Evolutionary conservation across 1,284 basidiomycete genomes (phyloP), one percentile per base, ranked within the genome.

Genomic region (Testicularia cyperi): DNA sequence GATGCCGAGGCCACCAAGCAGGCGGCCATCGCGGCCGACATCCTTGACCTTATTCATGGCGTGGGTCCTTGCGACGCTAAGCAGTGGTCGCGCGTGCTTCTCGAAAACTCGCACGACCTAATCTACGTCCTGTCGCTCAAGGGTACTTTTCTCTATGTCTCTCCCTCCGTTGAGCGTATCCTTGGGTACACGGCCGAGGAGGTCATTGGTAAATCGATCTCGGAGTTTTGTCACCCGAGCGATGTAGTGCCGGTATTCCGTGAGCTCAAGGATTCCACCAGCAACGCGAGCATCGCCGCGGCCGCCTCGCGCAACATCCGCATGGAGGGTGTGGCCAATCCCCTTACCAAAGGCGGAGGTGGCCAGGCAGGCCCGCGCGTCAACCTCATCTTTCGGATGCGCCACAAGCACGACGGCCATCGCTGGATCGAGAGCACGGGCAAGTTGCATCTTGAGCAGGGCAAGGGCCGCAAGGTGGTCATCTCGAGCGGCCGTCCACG

Each of bases 231-330:
- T 57, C 90, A 95, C 74, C 87, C 87, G 0, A 87, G 87, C 40
- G 92, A 97, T 74, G 82, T 91, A 27, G 87, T 94, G 1, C 90
- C 91, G 0, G 83, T 95, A 57, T 87, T 90, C 83, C 84, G 92
- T 31, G 90, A 94, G 79, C 82, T 96, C 56, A 96, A 96, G 78
- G 92, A 95, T 69, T 80, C 80, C 16, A 80, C 80, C 12, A 72
- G 71, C 57, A 79, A 79, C 19, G 68, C 70, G 26, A 71, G 61
- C 53, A 73, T 73, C 19, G 60, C 67, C 22, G 70, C 70, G 0
- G 70, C 70, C 9, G 68, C 68, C n/a, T 62, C 62, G 31, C 53
- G 61, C 21, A 67, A 60, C 29, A 39, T 61, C 18, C 57, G 62
- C 22, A 51, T 45, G 20, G 62, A 65, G 10, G 66, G 64, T 14